Percentiles rank a stretch among this genome's conserved stretches.
Conservation (phyloP, 441 rosid species). For the Jatropha multifida region DNA sequence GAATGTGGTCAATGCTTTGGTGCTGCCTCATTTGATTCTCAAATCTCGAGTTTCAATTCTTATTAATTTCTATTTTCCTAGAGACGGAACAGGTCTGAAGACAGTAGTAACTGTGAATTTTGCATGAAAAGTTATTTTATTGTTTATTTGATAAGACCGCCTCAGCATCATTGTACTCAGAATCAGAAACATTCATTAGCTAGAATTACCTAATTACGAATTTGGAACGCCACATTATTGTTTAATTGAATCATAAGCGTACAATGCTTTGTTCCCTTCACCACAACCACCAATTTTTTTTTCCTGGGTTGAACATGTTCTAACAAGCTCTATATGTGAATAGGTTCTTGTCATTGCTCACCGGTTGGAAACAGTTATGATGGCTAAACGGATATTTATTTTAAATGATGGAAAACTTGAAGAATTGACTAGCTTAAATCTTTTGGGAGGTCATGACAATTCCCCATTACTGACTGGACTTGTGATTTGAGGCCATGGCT, state of each 20-base stretch:
- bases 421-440: conserved; percentile 54
- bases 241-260: not conserved
- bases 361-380: conserved; percentile 76
- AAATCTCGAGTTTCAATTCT: not conserved
- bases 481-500: conserved; percentile 43
- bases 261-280: not conserved
- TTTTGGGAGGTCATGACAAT: conserved; percentile 35
- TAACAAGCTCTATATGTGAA: conserved; percentile 11
- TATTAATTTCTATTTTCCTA: not conserved
- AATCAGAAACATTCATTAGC: not conserved
- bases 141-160: not conserved
- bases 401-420: conserved; percentile 64
- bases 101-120: not conserved
- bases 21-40: not conserved
- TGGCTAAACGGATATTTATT: conserved; percentile 73
- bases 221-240: not conserved
- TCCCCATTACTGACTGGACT: conserved; percentile 44
- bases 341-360: conserved; percentile 89
- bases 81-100: not conserved
- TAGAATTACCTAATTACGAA: not conserved
- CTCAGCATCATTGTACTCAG: not conserved
- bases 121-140: not conserved
- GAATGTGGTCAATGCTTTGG: not conserved
- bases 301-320: not conserved
- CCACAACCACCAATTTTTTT: too few relatives aligned